Conservation (phyloP, 2,329 filamentous ascomycete genomes). For the Clarireedia monteithiana region DNA sequence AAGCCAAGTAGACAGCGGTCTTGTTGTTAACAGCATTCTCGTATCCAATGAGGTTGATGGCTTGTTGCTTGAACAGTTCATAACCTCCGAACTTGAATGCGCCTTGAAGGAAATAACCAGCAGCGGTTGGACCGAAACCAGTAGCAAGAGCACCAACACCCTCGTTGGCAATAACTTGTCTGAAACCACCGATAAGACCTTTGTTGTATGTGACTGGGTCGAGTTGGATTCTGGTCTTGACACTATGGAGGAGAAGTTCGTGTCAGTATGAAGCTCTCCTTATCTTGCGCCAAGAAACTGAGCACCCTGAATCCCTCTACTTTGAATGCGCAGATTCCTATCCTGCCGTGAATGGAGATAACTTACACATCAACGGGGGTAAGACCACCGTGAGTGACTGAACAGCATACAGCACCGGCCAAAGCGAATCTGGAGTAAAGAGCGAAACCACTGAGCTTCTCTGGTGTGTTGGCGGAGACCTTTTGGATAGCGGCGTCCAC, state of each 20-base stretch:
- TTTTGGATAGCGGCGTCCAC: slow-evolving; percentile 28
- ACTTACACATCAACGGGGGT: slow-evolving; percentile 99
- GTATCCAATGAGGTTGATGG: slow-evolving; percentile 71
- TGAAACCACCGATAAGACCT: slow-evolving; percentile 79
- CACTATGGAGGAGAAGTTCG: slow-evolving; percentile 42
- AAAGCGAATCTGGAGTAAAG: slow-evolving; percentile 97
- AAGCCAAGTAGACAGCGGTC: slow-evolving; percentile 72
- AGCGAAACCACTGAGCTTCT: slow-evolving; percentile 51
- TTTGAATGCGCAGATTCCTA: background rate
- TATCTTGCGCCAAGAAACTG: slow-evolving; percentile 11
- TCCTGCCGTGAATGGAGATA: background rate
- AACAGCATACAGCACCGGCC: slow-evolving; percentile 96
- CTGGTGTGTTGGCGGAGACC: slow-evolving; percentile 26
- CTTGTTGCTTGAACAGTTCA: slow-evolving; percentile 93
- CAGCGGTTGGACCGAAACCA: slow-evolving; percentile 75
- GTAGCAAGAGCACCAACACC: slow-evolving; percentile 81
- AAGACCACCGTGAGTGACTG: slow-evolving; percentile 91
- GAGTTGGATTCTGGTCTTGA: slow-evolving; percentile 94
- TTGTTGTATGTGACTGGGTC: slow-evolving; percentile 84
- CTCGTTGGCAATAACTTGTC: slow-evolving; percentile 75
- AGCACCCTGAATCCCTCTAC: background rate
- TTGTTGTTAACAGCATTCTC: slow-evolving; percentile 73
- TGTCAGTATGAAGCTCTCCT: slow-evolving; percentile 18
- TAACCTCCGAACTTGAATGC: slow-evolving; percentile 93
- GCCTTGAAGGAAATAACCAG: slow-evolving; percentile 91